Evolutionary conservation across 2,329 filamentous ascomycete genomes (phyloP).

Genomic region (Westerdykella sp.): DNA sequence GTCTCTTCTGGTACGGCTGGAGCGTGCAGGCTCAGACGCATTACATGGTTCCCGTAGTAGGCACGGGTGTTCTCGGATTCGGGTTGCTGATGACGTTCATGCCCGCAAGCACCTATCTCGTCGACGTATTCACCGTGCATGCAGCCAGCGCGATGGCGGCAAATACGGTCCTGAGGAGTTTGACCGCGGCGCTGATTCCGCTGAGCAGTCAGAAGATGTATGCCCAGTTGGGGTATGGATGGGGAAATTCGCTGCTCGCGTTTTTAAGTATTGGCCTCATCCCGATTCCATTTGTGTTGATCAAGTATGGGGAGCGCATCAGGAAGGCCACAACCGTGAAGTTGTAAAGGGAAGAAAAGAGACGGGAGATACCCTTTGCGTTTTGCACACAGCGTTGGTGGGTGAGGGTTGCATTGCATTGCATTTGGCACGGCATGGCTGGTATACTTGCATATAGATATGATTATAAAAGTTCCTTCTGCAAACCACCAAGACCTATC

Average conservation of each 20-base stretch:
- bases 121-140: conserved; percentile 39
- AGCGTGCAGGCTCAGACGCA: conserved; percentile 27
- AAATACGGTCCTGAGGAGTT: conserved; percentile 34
- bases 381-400: too few species aligned
- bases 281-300: conserved; percentile 34
- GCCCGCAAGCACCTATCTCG: conserved; percentile 36
- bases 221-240: conserved; percentile 35
- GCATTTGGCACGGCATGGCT: too few species aligned
- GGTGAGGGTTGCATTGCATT: too few species aligned
- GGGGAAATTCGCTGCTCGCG: conserved; percentile 35
- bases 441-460: too few species aligned
- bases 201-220: conserved; percentile 38
- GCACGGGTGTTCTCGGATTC: conserved; percentile 30
- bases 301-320: conserved; percentile 30
- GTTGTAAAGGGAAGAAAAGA: conserved; percentile 8
- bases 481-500: too few species aligned
- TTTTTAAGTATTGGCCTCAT: conserved; percentile 26
- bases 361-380: too few species aligned
- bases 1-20: conserved; percentile 38
- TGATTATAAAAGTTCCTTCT: too few species aligned
- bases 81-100: conserved; percentile 35
- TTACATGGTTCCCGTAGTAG: conserved; percentile 34
- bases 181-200: conserved; percentile 38
- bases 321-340: conserved; percentile 24
- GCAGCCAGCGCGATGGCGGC: conserved; percentile 41